Evolutionary conservation across 1,284 basidiomycete species (phyloP).

Genomic region (Moniliophthora roreri): DNA sequence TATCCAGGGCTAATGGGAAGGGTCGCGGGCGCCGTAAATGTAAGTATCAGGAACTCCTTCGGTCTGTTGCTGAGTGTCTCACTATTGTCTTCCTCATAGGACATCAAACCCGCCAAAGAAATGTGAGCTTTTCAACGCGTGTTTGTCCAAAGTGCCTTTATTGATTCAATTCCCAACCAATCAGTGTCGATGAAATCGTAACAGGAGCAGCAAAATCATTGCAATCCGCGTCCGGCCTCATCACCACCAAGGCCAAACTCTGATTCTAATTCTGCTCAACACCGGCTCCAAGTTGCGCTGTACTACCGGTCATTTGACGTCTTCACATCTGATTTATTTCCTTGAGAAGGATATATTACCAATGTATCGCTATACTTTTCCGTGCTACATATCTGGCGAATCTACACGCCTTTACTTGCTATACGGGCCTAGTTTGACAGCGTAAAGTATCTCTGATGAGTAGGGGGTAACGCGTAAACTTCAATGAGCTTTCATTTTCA

Average conservation of each 20-base stretch:
- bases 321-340: not conserved
- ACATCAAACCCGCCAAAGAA: conserved; percentile 78
- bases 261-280: too few species aligned
- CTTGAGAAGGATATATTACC: too few species aligned
- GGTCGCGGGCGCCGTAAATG: conserved; percentile 76
- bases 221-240: conserved; percentile 19
- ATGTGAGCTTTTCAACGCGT: conserved; percentile 68
- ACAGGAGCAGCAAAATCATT: conserved; percentile 25
- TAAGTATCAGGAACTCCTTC: conserved; percentile 29
- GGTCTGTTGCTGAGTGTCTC: conserved; percentile 3
- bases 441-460: too few species aligned
- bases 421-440: too few species aligned
- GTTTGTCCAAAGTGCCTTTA: not conserved
- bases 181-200: conserved; percentile 25
- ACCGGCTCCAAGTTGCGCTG: not conserved
- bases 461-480: too few species aligned
- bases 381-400: too few species aligned
- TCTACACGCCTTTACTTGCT: too few species aligned
- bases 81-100: conserved; percentile 32
- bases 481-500: too few species aligned
- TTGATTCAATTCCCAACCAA: conserved; percentile 1
- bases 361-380: too few species aligned
- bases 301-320: too few species aligned
- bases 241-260: conserved; percentile 22
- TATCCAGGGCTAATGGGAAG: conserved; percentile 81